Evolutionary conservation across 495 filamentous ascomycete species (phyloP).

Genomic region (Podospora comata): DNA sequence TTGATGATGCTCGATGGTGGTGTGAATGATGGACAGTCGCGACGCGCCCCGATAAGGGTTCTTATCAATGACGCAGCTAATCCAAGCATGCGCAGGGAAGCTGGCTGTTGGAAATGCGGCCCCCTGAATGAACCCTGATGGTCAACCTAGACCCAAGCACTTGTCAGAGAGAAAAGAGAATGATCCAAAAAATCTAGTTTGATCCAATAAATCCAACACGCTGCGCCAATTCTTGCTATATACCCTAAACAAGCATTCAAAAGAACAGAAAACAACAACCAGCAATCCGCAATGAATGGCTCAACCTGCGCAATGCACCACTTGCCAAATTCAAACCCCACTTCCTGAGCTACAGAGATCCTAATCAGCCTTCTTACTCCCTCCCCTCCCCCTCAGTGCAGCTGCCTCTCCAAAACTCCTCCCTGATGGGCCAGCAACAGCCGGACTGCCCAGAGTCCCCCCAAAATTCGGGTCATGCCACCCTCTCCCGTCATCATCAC

Average conservation of each 20-base stretch:
- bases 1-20: not conserved
- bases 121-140: not conserved
- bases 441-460: not conserved
- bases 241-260: conserved; percentile 3
- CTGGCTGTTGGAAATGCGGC: not conserved
- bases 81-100: not conserved
- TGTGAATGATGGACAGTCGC: not conserved
- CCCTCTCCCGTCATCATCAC: conserved; percentile 46
- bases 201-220: not conserved
- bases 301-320: not conserved
- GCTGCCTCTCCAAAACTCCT: conserved; percentile 32
- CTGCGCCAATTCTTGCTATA: conserved; percentile 9
- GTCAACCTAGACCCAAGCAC: not conserved
- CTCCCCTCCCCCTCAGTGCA: conserved; percentile 20
- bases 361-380: conserved; percentile 38
- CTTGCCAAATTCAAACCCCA: not conserved
- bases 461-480: conserved; percentile 9
- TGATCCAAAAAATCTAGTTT: not conserved
- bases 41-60: conserved; percentile 16
- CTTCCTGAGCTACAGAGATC: not conserved
- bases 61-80: conserved; percentile 15
- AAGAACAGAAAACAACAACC: not conserved
- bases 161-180: not conserved
- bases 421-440: conserved; percentile 29
- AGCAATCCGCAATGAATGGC: not conserved